These are phyloP conservation scores for Trichosporon ovoides DNA, from an alignment of 1,284 basidiomycete genomes.

Conservation along the genomic window DNA sequence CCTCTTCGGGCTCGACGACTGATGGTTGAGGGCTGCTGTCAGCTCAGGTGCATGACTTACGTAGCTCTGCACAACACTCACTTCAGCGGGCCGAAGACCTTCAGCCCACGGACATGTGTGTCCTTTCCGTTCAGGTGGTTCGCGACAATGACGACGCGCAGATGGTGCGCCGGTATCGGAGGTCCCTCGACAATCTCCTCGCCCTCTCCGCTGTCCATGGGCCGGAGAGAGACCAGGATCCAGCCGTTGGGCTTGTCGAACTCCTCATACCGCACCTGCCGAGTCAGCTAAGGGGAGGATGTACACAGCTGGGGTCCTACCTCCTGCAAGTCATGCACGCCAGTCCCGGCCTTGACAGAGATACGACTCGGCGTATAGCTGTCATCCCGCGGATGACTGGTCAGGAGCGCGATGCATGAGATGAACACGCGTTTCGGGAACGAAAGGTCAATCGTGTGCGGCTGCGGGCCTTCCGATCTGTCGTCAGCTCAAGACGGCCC, in stretches of 20 bases:
- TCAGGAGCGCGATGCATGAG: constrained; percentile 87
- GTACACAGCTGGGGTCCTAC: constrained; percentile 34
- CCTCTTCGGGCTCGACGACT: not conserved
- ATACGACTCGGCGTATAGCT: constrained; percentile 94
- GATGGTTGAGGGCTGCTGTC: constrained; percentile 59
- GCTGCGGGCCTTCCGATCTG: constrained; percentile 95
- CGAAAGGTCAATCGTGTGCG: constrained; percentile 90
- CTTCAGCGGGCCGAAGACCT: constrained; percentile 77
- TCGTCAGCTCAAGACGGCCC: not conserved
- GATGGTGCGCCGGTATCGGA: constrained; percentile 77
- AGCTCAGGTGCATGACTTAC: not conserved
- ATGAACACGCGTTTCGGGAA: constrained; percentile 87
- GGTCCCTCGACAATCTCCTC: constrained; percentile 62
- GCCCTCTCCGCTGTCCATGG: constrained; percentile 63
- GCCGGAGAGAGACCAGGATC: constrained; percentile 81
- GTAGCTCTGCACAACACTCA: constrained; percentile 48
- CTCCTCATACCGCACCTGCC: constrained; percentile 65
- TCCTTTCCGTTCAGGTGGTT: constrained; percentile 99
- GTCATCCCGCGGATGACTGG: constrained; percentile 83
- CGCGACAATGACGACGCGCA: constrained; percentile 83
- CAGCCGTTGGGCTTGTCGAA: constrained; percentile 90
- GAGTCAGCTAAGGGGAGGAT: not conserved
- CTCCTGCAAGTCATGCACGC: constrained; percentile 86
- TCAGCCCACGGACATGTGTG: constrained; percentile 88
- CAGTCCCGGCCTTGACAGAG: constrained; percentile 84